Percentiles rank a stretch among this genome's conserved stretches.
phyloP scores from a whole-genome alignment of 1,284 basidiomycete genomes.

The Ceratobasidium sp. region DNA sequence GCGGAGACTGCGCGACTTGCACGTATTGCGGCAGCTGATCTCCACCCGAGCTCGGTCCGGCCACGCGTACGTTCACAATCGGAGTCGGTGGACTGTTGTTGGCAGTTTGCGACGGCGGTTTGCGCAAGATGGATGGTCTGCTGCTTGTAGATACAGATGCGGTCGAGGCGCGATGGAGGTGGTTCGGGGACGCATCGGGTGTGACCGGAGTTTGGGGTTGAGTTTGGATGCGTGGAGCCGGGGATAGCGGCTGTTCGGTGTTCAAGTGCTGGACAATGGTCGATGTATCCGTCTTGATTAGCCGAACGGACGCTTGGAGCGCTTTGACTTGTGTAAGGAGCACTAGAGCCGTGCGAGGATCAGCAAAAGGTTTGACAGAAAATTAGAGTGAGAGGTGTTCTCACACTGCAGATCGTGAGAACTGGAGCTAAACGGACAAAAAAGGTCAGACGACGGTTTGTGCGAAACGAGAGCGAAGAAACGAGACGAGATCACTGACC shows the following conservation, averaged over 20 bases:
- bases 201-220: conserved; percentile 7
- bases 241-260: background rate
- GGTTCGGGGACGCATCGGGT: background rate
- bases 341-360: background rate
- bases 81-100: background rate
- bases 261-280: conserved; percentile 1
- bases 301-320: background rate
- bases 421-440: background rate
- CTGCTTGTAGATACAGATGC: too few relatives aligned
- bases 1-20: background rate
- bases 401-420: conserved; percentile 22
- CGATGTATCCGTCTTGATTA: conserved; percentile 9
- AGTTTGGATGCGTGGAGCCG: background rate
- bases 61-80: background rate
- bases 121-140: background rate
- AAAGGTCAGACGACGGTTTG: background rate
- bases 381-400: background rate
- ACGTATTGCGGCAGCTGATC: background rate
- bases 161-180: background rate
- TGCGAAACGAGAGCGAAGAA: background rate
- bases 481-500: background rate
- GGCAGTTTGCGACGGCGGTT: background rate
- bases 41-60: background rate
- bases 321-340: conserved; percentile 10
- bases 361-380: background rate